Percentiles rank a stretch among this genome's conserved stretches.
These are phyloP conservation scores for Blastocystis sp. DNA, from an alignment of 352 stramenopile genomes.

Conservation along the genomic window DNA sequence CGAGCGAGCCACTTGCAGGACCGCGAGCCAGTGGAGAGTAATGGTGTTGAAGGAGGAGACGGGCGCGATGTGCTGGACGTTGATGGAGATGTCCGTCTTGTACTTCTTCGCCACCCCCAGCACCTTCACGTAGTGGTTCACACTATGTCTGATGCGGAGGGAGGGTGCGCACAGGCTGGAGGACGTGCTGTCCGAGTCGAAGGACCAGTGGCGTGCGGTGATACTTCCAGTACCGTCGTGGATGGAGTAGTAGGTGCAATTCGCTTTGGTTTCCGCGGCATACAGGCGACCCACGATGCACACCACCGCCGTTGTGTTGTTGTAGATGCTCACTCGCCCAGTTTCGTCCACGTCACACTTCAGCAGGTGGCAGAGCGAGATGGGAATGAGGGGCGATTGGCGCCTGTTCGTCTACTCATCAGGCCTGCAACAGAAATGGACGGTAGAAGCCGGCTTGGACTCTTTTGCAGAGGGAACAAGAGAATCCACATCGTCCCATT, in stretches of 20 bases:
- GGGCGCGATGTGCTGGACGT: slow-evolving; percentile 38
- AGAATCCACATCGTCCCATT: neutral
- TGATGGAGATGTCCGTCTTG: slow-evolving; percentile 10
- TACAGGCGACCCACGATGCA: neutral
- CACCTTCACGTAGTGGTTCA: slow-evolving; percentile 39
- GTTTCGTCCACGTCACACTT: neutral
- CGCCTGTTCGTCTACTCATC: neutral
- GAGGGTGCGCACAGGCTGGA: neutral
- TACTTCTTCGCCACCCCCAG: slow-evolving; percentile 19
- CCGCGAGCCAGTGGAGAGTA: slow-evolving; percentile 29
- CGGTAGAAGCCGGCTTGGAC: neutral
- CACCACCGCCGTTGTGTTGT: neutral
- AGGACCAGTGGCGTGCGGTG: neutral
- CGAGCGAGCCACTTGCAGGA: neutral
- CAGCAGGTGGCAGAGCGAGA: neutral
- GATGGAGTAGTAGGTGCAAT: slow-evolving; percentile 4
- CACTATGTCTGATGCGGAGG: neutral
- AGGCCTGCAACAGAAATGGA: neutral
- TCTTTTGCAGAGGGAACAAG: neutral
- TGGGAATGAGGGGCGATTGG: neutral
- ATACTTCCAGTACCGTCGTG: slow-evolving; percentile 51
- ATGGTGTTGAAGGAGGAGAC: slow-evolving; percentile 37
- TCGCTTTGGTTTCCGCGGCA: slow-evolving; percentile 27
- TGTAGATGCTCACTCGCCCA: neutral
- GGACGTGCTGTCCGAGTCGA: neutral